phyloP scores from a whole-genome alignment of 2,329 filamentous ascomycete species.

The Amesomyces nigricolor region DNA sequence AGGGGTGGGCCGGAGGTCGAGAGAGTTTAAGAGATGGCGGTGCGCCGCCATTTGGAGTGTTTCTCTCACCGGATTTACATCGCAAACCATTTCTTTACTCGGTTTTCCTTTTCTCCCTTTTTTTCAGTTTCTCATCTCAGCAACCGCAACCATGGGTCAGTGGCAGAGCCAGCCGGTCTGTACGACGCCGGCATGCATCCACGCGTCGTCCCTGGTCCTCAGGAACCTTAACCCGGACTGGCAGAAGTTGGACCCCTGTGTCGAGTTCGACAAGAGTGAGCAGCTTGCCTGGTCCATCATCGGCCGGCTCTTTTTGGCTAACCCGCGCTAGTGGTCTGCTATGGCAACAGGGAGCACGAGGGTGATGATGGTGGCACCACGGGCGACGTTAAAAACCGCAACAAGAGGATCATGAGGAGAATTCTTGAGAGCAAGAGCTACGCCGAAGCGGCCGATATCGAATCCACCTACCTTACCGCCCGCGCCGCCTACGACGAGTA shows the following conservation, averaged over 20 bases:
- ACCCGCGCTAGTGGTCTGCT: constrained; percentile 15
- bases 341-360: constrained; percentile 2
- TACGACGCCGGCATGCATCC: constrained; percentile 54
- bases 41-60: background rate
- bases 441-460: constrained; percentile 9
- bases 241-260: constrained; percentile 59
- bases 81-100: background rate
- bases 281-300: too few relatives aligned
- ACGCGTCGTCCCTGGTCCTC: constrained; percentile 54
- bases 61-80: background rate
- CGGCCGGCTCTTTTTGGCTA: background rate
- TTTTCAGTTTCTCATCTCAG: background rate
- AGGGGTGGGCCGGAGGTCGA: background rate
- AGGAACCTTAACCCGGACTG: constrained; percentile 51
- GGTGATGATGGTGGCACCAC: background rate
- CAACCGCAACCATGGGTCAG: constrained; percentile 17
- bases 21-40: background rate
- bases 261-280: constrained; percentile 56
- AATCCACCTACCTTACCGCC: constrained; percentile 1
- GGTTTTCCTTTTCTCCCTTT: background rate
- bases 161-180: constrained; percentile 36
- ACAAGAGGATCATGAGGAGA: background rate
- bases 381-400: background rate
- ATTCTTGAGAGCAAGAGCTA: constrained; percentile 12
- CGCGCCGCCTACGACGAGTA: constrained; percentile 41